A percentile compares a stretch with the other conserved stretches of the same genome.
Conservation (phyloP, 768 basidiomycete genomes). For the Phanerodontia chrysosporium region DNA sequence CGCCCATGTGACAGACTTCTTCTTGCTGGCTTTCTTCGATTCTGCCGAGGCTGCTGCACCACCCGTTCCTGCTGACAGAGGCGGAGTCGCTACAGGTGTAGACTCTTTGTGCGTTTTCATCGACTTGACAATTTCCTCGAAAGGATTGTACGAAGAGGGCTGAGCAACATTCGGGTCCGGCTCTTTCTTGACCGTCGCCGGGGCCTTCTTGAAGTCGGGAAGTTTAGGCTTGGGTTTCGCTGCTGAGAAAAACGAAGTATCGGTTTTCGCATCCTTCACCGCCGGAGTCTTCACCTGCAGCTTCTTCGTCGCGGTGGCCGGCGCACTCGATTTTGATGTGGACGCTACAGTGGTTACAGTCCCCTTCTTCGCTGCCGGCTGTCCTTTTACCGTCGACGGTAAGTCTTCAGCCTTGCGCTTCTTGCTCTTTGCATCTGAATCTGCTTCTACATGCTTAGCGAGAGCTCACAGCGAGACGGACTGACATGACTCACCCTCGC, state of each 20-base stretch:
- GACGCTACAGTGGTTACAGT: constrained; percentile 38
- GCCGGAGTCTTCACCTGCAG: constrained; percentile 36
- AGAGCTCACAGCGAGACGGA: constrained; percentile 25
- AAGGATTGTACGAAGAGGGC: constrained; percentile 74
- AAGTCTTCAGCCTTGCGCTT: constrained; percentile 59
- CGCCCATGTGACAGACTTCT: constrained; percentile 78
- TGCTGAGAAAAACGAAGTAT: constrained; percentile 85
- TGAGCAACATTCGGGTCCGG: constrained; percentile 60
- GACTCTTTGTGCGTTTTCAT: constrained; percentile 71
- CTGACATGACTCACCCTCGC: constrained; percentile 74
- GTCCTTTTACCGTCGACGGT: constrained; percentile 42
- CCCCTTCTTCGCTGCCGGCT: constrained; percentile 62
- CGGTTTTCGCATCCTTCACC: constrained; percentile 57
- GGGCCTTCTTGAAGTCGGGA: constrained; percentile 83
- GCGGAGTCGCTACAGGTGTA: constrained; percentile 57
- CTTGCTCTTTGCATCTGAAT: constrained; percentile 54
- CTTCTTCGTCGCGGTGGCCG: constrained; percentile 49
- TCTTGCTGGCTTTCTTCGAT: constrained; percentile 39
- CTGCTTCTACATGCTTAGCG: constrained; percentile 23
- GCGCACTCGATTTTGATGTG: constrained; percentile 33
- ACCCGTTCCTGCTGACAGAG: constrained; percentile 31
- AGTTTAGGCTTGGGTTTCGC: constrained; percentile 80
- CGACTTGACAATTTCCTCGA: constrained; percentile 76
- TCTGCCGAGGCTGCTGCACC: constrained; percentile 34
- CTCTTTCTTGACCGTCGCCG: constrained; percentile 46